Base-by-base conservation (phyloP, 176 grass and related monocot genomes). In the Oryza glumipatula region DNA sequence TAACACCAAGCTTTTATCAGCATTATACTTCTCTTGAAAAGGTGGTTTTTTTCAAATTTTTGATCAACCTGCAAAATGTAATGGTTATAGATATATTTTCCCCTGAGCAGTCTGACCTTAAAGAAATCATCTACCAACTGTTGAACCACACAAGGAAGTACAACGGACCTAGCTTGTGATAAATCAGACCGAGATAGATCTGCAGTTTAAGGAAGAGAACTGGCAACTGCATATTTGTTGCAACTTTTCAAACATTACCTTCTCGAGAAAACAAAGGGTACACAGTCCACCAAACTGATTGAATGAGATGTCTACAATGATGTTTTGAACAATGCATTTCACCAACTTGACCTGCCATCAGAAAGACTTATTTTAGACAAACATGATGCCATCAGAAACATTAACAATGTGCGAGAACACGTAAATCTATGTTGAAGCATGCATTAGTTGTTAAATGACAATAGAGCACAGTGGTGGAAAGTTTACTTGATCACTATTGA, bases 1-100 rank as follows among this genome's bases (percentile, higher is more conserved):
- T 95, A 95, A 80, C 96, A 98, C 93, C 93, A 98, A 47, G 88
- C 76, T 86, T 98, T 98, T 80, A 98, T 95, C 60, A 98, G 82
- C 84, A 98, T 89, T 84, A 98, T 89, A 79, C 96, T 98, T 71
- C 84, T 86, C 68, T 98, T 98, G 60, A 98, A 92, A 48, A 98
- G 83, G 71, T 98, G 85, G 8, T 84, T 67, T 36, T 98, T 95
- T 71, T 84, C 91, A 89, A 98, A 92, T 33, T 64, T 67, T 38
- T 81, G 7, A 90, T 98, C 91, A 82, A 95, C 91, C 96, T 98
- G 65, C 23, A 92, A 84, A 86, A 81, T 48, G 67, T 39, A 41
- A 69, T 67, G 28, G 78, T 65, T 83, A 83, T 28, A 65, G 65
- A 88, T 22, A 79, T 61, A 24, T 9, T 68, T 74, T 30, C 36